Conservation (phyloP, 768 basidiomycete species). For the Kwoniella dejecticola region DNA sequence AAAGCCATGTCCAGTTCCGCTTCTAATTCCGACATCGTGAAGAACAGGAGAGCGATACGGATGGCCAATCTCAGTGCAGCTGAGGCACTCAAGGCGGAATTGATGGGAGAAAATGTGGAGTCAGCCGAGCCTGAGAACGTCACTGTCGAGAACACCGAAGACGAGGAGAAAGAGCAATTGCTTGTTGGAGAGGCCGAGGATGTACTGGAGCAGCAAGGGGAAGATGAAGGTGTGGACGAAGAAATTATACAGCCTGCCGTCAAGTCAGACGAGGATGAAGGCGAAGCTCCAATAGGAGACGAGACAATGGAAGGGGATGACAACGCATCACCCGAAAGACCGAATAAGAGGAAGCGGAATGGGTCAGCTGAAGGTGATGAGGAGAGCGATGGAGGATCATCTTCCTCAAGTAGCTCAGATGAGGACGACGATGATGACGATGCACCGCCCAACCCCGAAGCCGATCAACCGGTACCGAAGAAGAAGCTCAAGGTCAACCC, state of each 20-base stretch:
- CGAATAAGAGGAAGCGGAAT: constrained; percentile 47
- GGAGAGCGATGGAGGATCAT: constrained; percentile 20
- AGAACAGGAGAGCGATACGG: constrained; percentile 83
- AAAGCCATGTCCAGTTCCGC: constrained; percentile 62
- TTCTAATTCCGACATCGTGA: constrained; percentile 82
- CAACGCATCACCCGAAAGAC: constrained; percentile 49
- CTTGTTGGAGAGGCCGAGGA: constrained; percentile 28
- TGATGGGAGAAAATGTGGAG: constrained; percentile 58
- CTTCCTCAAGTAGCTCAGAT: constrained; percentile 16
- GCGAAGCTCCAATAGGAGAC: constrained; percentile 26
- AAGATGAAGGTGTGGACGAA: constrained; percentile 40
- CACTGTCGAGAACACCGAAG: constrained; percentile 26
- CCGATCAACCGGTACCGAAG: constrained; percentile 55
- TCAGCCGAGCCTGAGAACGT: constrained; percentile 14
- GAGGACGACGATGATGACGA: constrained; percentile 47
- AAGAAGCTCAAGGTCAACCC: constrained; percentile 75
- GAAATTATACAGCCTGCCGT: constrained; percentile 19
- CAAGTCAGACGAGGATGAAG: constrained; percentile 27
- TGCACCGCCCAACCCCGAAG: constrained; percentile 51
- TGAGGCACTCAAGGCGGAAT: constrained; percentile 86
- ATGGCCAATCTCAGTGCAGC: constrained; percentile 97
- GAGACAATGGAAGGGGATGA: constrained; percentile 25
- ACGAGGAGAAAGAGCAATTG: constrained; percentile 33
- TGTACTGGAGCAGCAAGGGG: constrained; percentile 32
- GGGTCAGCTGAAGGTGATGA: constrained; percentile 30